Base-by-base conservation (phyloP, 2,329 filamentous ascomycete genomes). In the Penicillium janthinellum region DNA sequence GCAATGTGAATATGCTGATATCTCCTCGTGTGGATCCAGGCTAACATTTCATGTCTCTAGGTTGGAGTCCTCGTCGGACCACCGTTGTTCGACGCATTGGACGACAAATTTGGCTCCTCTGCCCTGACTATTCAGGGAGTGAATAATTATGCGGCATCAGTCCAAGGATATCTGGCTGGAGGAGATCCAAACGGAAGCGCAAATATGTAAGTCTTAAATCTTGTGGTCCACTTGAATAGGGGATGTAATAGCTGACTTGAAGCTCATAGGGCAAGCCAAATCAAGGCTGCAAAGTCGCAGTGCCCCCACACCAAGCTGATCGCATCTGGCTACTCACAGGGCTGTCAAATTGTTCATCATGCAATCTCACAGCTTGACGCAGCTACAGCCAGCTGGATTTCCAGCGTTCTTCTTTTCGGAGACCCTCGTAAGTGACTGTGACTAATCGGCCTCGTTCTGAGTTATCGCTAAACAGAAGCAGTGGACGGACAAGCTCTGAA, bases 221-320 rank as follows among this genome's bases (percentile, higher is more conserved):
- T 5, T 45, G 2, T 20, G 20, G 2, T 6, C 3, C 8, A 38
- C 6, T 22, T 22, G 11, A 38, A 49, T 31, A 8, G 28, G 28
- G 5, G 7, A 31, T 31, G 28, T 8, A 31, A 5, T 31, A 35
- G n/a, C 48, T 50, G 12, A 50, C 31, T 20, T 20, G 12, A 37
- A 17, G 5, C 20, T n/a, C 7, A 48, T 44, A 66, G 64, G 64
- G 64, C 64, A 14, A 56, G 51, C 2, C 59, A 65, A 20, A 65
- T 67, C 39, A 44, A 50, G 15, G 15, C 56, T 10, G 64, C 58
- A 35, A 38, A 58, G 37, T 56, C 63, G 5, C 39, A 60, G 39
- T 67, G 64, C 57, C 59, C 64, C 22, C 45, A 62, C n/a, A 67
- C 64, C 22, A 65, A 67, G 39, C 37, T 67, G 7, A 65, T 67